Base-by-base conservation (phyloP, 495 filamentous ascomycete genomes). In the Margaritispora aquatica region DNA sequence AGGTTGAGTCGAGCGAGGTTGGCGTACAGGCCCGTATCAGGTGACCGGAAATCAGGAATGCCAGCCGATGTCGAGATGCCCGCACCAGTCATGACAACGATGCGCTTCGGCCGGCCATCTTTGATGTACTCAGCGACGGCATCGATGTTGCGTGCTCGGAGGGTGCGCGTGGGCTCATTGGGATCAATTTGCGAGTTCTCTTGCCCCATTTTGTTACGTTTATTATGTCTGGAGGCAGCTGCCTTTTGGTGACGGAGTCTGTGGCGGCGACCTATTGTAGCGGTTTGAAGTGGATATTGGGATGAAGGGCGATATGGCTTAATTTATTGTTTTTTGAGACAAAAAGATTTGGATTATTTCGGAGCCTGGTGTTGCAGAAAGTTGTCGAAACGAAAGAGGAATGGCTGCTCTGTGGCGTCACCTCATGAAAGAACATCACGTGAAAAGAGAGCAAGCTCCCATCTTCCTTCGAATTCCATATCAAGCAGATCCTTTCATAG, bases 1-100 rank as follows among this genome's bases (percentile, higher is more conserved):
- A 97, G 80, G 55, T 94, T 83, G 31, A 97, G 82, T 52, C 84
- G 80, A 13, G 87, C 86, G 13, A 97, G 81, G 67, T 97, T 97
- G 68, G 89, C 83, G 66, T 91, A 91, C 8, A 91, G 78, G 3
- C 88, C 88, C 5, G 88, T 90, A 21, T 83, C 82, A 52, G 88
- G 87, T 5, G 85, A 88, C 53, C 88, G 81, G 70, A 91, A 91
- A 69, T 91, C 88, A 51, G 88, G 88, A 49, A 91, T 83, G 41
- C 80, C 80, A 36, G 80, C 79, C 7, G 78, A 75, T 5, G 80
- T 83, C 21, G 80, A 83, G 55, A 87, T 84, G 46, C 84, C 84
- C 19, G 82, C 83, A 51, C 83, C 83, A 13, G 78, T 83, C 87
- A 97, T 89, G 60, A 96, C 85, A 24, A 96, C 90, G 51, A 97